These are phyloP conservation scores for Uronychia binucleata DNA, from an alignment of 73 alveolate genomes.

Conservation along the genomic window DNA sequence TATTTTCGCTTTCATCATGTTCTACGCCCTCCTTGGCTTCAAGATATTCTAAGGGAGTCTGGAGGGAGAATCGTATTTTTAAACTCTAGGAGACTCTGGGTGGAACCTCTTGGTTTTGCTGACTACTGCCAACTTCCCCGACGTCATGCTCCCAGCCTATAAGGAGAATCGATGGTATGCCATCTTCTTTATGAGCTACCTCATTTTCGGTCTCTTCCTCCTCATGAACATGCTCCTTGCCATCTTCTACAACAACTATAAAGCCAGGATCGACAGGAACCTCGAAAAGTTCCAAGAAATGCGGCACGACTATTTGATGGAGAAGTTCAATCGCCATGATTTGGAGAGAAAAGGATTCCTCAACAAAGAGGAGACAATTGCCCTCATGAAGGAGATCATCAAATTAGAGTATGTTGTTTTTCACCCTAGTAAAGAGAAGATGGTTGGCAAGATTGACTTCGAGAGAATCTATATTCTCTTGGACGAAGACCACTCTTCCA, in stretches of 20 bases:
- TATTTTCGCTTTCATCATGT: slow-evolving; percentile 24
- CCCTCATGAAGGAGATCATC: not conserved
- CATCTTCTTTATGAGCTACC: slow-evolving; percentile 33
- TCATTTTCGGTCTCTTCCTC: slow-evolving; percentile 29
- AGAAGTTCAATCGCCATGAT: slow-evolving; percentile 30
- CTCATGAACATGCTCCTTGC: slow-evolving; percentile 65
- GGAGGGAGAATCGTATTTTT: slow-evolving; percentile 50
- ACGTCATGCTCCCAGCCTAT: slow-evolving; percentile 39
- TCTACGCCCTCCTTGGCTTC: slow-evolving; percentile 42
- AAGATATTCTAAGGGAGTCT: slow-evolving; percentile 28
- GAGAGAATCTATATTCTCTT: not conserved
- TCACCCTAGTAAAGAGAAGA: not conserved
- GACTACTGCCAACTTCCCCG: slow-evolving; percentile 66
- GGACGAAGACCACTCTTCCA: slow-evolving; percentile 10
- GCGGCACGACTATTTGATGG: slow-evolving; percentile 14
- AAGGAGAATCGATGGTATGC: slow-evolving; percentile 1
- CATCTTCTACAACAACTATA: slow-evolving; percentile 55
- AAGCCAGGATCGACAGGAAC: slow-evolving; percentile 12
- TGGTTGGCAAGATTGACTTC: not conserved
- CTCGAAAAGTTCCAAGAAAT: slow-evolving; percentile 1
- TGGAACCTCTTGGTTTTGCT: slow-evolving; percentile 36
- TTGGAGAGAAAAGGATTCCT: slow-evolving; percentile 36
- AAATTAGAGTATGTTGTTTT: not conserved
- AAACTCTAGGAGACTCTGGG: slow-evolving; percentile 13
- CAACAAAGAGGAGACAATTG: slow-evolving; percentile 21